Base-by-base conservation (phyloP, 2,329 filamentous ascomycete genomes). In the Aureobasidium melanogenum region DNA sequence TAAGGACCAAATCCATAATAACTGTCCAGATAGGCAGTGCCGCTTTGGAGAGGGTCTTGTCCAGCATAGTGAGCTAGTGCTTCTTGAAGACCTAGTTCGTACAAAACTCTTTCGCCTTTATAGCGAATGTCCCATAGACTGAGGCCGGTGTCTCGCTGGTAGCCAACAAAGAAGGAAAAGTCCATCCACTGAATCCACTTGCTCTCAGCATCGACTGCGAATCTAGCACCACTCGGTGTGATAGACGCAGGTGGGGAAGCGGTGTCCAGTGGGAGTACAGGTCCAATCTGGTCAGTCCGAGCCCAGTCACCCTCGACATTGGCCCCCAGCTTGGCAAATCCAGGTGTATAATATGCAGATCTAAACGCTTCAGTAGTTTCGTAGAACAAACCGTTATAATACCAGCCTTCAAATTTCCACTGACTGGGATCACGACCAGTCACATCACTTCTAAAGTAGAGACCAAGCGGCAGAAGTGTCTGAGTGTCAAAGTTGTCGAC, bases 31-130 rank as follows among this genome's bases (percentile, higher is more conserved):
- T 48, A 48, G 17, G 46, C 50, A 61, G 75, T 77, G 17, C 75
- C 75, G 1, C 76, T 76, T 65, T 77, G 75, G 1, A 76, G 67
- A 0, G 79, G 80, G 52, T 82, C 78, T 39, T 67, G 67, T 22
- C 56, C 75, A 1, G 79, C 77, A 60, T 82, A 83, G 58, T 82
- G 79, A 1, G 80, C 77, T 8, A 83, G 69, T 0, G 81, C 81
- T 68, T 84, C 81, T 67, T 84, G 79, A 0, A 84, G 70, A 2
- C 77, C 77, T 1, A 85, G 72, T 63, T 84, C 82, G 61, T 84
- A 84, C 12, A 84, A 70, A 7, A 85, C 69, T 7, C 80, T 73
- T 62, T 82, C 74, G n/a, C 79, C 80, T 65, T 82, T 80, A 73
- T 78, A 83, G 19, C 73, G 71, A 47, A 85, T 77, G 62, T 84